These are phyloP conservation scores for Nematodospora anomalae DNA, from an alignment of 1,139 yeast species.

Conservation along the genomic window DNA sequence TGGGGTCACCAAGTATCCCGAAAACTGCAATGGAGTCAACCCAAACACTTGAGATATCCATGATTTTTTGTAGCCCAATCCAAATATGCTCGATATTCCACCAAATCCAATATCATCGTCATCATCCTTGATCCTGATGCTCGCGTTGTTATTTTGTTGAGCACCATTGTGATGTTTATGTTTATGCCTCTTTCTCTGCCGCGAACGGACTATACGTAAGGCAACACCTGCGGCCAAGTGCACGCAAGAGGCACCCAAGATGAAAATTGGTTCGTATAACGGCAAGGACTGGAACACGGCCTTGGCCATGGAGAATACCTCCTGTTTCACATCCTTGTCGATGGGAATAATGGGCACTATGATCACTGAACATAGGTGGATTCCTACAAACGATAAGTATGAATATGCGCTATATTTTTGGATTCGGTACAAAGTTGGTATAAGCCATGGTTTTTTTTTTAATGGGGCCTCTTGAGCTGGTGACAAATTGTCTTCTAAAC, in stretches of 20 bases:
- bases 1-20: slow-evolving; percentile 58
- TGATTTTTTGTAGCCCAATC: slow-evolving; percentile 53
- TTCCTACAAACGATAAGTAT: slow-evolving; percentile 55
- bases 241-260: slow-evolving; percentile 45
- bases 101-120: slow-evolving; percentile 56
- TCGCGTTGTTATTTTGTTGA: slow-evolving; percentile 4
- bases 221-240: slow-evolving; percentile 59
- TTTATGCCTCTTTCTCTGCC: slow-evolving; percentile 18
- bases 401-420: slow-evolving; percentile 68
- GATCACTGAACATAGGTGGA: slow-evolving; percentile 60
- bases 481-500: slow-evolving; percentile 3
- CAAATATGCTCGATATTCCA: slow-evolving; percentile 54
- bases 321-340: slow-evolving; percentile 43
- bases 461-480: background rate
- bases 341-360: slow-evolving; percentile 53
- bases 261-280: slow-evolving; percentile 46
- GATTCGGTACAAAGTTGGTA: slow-evolving; percentile 16
- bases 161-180: too few relatives aligned
- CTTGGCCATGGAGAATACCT: slow-evolving; percentile 60
- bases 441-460: slow-evolving; percentile 12
- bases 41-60: slow-evolving; percentile 38
- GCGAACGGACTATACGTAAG: slow-evolving; percentile 38
- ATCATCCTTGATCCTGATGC: slow-evolving; percentile 14
- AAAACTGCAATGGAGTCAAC: slow-evolving; percentile 51
- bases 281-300: slow-evolving; percentile 58